Evolutionary conservation across 345 rosid species (phyloP).

Genomic region (Eucalyptus sp.): DNA sequence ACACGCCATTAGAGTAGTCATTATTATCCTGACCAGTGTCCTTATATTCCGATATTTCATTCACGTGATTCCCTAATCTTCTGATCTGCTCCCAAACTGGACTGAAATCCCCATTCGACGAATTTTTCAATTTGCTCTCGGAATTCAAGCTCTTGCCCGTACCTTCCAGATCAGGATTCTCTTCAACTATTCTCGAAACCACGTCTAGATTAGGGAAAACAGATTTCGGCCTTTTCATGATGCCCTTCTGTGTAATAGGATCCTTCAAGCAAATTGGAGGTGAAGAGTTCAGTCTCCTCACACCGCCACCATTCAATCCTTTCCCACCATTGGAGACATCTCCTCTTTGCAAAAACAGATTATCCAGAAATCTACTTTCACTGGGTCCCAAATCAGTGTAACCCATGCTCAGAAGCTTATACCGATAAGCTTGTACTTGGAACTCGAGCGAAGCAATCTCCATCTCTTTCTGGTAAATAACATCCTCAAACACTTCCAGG

Average conservation of each 20-base stretch:
- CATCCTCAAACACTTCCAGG: conserved; percentile 53
- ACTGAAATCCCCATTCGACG: conserved; percentile 17
- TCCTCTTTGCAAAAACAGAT: conserved; percentile 15
- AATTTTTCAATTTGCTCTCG: conserved; percentile 9
- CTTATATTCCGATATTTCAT: conserved; percentile 28
- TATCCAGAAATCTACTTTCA: conserved; percentile 36
- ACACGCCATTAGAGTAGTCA: not conserved
- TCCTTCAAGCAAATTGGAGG: conserved; percentile 15
- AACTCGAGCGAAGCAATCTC: conserved; percentile 79
- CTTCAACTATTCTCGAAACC: not conserved
- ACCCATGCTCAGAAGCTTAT: conserved; percentile 62
- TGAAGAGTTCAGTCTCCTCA: conserved; percentile 26
- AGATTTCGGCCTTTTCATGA: not conserved
- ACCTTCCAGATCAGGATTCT: not conserved
- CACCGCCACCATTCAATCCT: not conserved
- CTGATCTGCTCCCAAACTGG: conserved; percentile 52
- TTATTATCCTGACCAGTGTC: not conserved
- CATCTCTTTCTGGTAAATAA: conserved; percentile 73
- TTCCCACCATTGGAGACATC: conserved; percentile 11
- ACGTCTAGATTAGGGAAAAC: not conserved
- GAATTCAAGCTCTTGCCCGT: conserved; percentile 8
- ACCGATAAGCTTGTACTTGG: conserved; percentile 72
- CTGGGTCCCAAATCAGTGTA: conserved; percentile 32
- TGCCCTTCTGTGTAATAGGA: not conserved
- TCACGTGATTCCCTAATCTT: conserved; percentile 35